Evolutionary conservation across 2,329 filamentous ascomycete genomes (phyloP), one percentile per base, ranked within the genome.

Genomic region (Nothophoma quercina): DNA sequence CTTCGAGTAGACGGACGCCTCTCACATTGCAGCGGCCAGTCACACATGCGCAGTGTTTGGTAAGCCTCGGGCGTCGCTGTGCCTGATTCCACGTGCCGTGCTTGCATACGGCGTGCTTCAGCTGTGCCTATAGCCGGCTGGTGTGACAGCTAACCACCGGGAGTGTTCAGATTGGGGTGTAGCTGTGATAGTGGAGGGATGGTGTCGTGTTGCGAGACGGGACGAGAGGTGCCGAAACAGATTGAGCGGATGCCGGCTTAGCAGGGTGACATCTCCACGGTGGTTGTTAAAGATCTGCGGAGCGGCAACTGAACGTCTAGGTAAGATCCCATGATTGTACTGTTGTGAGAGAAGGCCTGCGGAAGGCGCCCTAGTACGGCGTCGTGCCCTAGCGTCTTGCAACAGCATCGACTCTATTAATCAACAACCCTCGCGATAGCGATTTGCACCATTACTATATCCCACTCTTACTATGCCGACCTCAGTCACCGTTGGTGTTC

Each of bases 151-250:
- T 47, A 25, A 22, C 5, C 22, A 33, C 25, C 38, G 21, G 10
- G 7, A 12, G 19, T 15, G 2, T 8, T 7, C 12, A 4, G 4
- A 9, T 25, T 26, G 16, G 19, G 39, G 25, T 25, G 23, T 51
- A 30, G 32, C 16, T 9, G 18, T 23, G 13, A 10, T 23, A 22
- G 41, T 23, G 22, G 18, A 35, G 42, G 23, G 23, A 10, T 16
- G 19, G 18, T 18, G 22, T 29, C 26, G 43, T 6, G 26, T 23
- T 48, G 38, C 33, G 33, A 38, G 49, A 46, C 49, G 18, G 40
- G 28, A 21, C 30, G 19, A 26, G 36, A 35, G 26, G 21, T 52
- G 33, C 38, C 48, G 50, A 48, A 43, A 52, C 50, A 16, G 32
- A 7, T 18, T 5, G 19, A 9, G 15, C 25, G 42, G 42, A 13